Evolutionary conservation across 2,329 filamentous ascomycete species (phyloP), one percentile per base, ranked within the genome.

Genomic region (Neurospora crassa): DNA sequence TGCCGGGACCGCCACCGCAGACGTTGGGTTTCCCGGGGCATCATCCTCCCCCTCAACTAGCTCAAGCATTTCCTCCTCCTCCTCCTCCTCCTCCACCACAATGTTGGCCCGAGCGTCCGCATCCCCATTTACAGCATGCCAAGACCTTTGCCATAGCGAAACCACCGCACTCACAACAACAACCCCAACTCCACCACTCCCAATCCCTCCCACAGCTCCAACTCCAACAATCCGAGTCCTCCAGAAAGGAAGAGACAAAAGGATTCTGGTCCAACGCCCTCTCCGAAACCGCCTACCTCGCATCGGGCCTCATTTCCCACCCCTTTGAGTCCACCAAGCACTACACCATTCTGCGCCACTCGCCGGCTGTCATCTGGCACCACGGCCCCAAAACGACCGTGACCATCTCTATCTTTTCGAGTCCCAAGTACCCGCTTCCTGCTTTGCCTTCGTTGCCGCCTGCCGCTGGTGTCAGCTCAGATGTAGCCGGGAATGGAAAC

Each of bases 341-440:
- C 79, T 88, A 86, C 78, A 90, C 86, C 67, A 87, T 92, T 71
- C 83, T 92, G 34, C 87, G 90, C 0, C 90, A 92, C 77, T 91
- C 89, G 0, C 81, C 86, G 40, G 86, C 86, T 0, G 76, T 92
- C 1, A 83, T 92, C 12, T 89, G 89, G 80, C 92, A 92, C 76
- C 86, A 86, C 41, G 91, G 91, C 0, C 85, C 87, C 1, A 82
- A 84, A 3, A 93, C 91, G 0, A 88, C 86, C 8, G 83, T 92
- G 5, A 83, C 87, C 3, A 83, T 93, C 47, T 90, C 89, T 1
- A 84, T 92, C 67, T 89, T 92, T 75, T 86, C 84, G 71, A 74
- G 76, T 1, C 72, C 85, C 0, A 86, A 90, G 73, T 79, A 81
- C 1, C 84, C 85, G 0, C 78, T 92, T 0, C 88, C 90, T 0